Base-by-base conservation (phyloP, 495 filamentous ascomycete genomes). In the Penicillium subrubescens region DNA sequence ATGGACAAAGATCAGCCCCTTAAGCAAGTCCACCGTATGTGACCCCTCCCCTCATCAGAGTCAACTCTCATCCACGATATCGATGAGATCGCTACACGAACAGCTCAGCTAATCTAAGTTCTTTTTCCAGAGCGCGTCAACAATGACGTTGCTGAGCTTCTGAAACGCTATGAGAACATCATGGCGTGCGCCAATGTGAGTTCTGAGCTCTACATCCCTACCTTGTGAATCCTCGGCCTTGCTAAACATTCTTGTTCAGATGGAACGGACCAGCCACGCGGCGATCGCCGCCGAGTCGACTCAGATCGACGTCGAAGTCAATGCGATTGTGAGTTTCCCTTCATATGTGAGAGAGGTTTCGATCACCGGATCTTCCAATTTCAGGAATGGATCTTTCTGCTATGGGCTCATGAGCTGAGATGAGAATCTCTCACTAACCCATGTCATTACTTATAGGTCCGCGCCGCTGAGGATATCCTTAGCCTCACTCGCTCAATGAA, bases 391-490 rank as follows among this genome's bases (percentile, higher is more conserved):
- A 15, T 34, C 39, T 11, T 31, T 15, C 4, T 52, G 48, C 11
- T 21, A 15, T 8, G 3, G 12, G 48, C 48, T 8, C 15, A 17
- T 17, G 25, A 5, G n/a, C 14, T 11, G 25, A 8, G 25, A 31
- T 17, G 25, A 23, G 19, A 3, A 48, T 3, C 4, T 5, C 8
- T 21, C 5, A 23, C 53, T 56, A n/a, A 56, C 33, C 0, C 21
- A 2, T 19, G 14, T 56, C 25, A 8, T 8, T n/a, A 21, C 19
- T 12, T n/a, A 39, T 33, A 90, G 88, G 81, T 90, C 68, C 86
- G 86, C 50, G 82, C 87, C 14, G 85, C 85, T 11, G 90, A 92
- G 74, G 88, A 92, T 57, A 72, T 90, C 23, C 78, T 90, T 41
- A 78, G 82, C 12, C 70, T 92, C 15, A 89, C 84, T 35, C 82